Conservation (phyloP, 352 stramenopile genomes). For the Blastocystis hominis region DNA sequence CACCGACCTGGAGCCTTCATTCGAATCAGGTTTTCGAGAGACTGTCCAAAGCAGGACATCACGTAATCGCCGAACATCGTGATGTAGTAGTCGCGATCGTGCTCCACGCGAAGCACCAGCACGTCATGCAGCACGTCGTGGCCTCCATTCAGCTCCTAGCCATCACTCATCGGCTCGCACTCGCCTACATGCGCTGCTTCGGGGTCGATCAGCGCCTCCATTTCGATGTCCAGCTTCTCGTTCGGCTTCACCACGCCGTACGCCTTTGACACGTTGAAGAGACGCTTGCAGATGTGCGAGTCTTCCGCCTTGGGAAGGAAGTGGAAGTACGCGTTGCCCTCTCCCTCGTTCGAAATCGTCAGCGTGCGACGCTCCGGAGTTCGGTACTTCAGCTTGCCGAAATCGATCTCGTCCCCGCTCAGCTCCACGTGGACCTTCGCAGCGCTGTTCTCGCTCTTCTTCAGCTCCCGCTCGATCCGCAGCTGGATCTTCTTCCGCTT, state of each 20-base stretch:
- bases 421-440: not conserved
- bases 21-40: slow-evolving; percentile 80
- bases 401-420: not conserved
- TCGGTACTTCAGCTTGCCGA: slow-evolving; percentile 31
- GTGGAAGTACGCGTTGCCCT: slow-evolving; percentile 55
- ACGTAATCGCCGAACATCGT: slow-evolving; percentile 81
- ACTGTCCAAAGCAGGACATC: slow-evolving; percentile 83
- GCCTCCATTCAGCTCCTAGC: not conserved
- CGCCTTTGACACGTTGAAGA: slow-evolving; percentile 78
- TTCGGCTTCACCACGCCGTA: slow-evolving; percentile 72
- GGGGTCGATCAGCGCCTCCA: slow-evolving; percentile 22
- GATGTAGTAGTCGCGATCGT: slow-evolving; percentile 87
- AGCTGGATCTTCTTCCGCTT: not conserved
- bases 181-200: not conserved
- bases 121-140: slow-evolving; percentile 79
- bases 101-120: slow-evolving; percentile 87
- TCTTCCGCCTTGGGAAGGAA: slow-evolving; percentile 81
- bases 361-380: slow-evolving; percentile 5
- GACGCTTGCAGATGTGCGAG: slow-evolving; percentile 76
- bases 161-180: not conserved
- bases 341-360: not conserved
- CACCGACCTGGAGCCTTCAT: not conserved
- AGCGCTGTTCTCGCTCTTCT: slow-evolving; percentile 61
- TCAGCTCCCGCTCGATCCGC: not conserved
- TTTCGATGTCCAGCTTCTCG: slow-evolving; percentile 61